Base-by-base conservation (phyloP, 2,329 filamentous ascomycete species). In the Colletotrichum acutatum region DNA sequence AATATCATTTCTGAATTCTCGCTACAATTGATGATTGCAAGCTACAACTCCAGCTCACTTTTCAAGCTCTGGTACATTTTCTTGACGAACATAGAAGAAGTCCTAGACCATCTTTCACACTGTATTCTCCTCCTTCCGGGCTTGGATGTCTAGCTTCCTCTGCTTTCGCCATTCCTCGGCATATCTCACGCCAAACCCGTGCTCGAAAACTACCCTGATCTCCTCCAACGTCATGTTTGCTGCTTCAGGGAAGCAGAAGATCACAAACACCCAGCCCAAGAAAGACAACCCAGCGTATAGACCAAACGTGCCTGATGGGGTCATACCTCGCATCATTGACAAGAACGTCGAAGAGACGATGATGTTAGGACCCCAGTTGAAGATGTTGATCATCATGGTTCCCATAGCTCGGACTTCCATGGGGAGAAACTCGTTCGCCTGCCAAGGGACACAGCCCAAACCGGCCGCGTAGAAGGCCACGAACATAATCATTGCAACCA, bases 221-320 rank as follows among this genome's bases (percentile, higher is more conserved):
- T 87, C 86, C 75, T 90, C 89, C 9, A 90, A 78, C 22, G 87
- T 84, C 83, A 90, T 85, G 8, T 87, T 87, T 72, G 88, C 87
- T 0, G 87, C 87, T 71, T 90, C 86, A 1, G 88, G 87, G 75
- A 87, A 89, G 75, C 80, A 87, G 79, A 87, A 84, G 66, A 85
- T 82, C 26, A 88, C 82, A 68, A 85, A 81, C 5, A 87, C 69
- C 77, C 83, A 87, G 19, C 86, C 86, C 30, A 85, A 75, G 68
- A 85, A 82, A 75, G 86, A 88, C 30, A 89, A 84, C 0, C 80
- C 84, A 1, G 86, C 84, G 68, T 88, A 89, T 77, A 89, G 88
- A 1, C 86, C 86, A 72, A 88, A 89, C 0, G 86, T 84, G 0
- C 87, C 87, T 2, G 81, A 84, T 0, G 86, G 86, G 0, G 86